A percentile compares a stretch with the other conserved stretches of the same genome.
These are phyloP conservation scores for Leccinum subrobustum DNA, from an alignment of 1,284 basidiomycete genomes.

Conservation along the genomic window DNA sequence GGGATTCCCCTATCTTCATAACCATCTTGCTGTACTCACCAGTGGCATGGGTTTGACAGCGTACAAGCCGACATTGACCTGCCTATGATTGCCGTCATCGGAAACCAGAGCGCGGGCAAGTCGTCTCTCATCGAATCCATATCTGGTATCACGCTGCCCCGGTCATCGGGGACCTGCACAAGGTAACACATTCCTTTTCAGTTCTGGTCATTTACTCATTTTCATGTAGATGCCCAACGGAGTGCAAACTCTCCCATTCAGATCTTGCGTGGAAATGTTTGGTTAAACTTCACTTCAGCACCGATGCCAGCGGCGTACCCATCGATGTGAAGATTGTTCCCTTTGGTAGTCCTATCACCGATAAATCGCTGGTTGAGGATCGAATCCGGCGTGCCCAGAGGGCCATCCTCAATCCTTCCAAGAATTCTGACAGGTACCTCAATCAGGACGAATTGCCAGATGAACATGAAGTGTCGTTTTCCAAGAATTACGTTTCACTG, in stretches of 20 bases:
- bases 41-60: conserved; percentile 32
- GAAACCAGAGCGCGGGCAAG: conserved; percentile 69
- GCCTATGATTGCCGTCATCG: conserved; percentile 67
- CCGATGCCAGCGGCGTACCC: conserved; percentile 43
- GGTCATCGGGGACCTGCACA: conserved; percentile 66
- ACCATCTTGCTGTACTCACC: neutral
- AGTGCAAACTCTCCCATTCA: conserved; percentile 56
- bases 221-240: conserved; percentile 61
- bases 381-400: conserved; percentile 67
- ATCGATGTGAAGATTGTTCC: conserved; percentile 39
- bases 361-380: conserved; percentile 58
- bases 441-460: conserved; percentile 33
- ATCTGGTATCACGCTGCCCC: conserved; percentile 66
- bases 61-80: conserved; percentile 66
- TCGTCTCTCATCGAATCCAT: conserved; percentile 75
- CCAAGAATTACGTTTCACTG: conserved; percentile 61
- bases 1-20: conserved; percentile 1
- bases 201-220: neutral
- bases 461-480: conserved; percentile 52
- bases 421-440: conserved; percentile 38
- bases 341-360: conserved; percentile 55
- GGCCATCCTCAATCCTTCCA: conserved; percentile 66
- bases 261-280: conserved; percentile 55
- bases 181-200: conserved; percentile 37
- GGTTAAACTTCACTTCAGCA: conserved; percentile 55